Percentiles rank a stretch among this genome's conserved stretches.
Conservation (phyloP, 305 asterid species). For the Fraxinus xanthoxyloides region DNA sequence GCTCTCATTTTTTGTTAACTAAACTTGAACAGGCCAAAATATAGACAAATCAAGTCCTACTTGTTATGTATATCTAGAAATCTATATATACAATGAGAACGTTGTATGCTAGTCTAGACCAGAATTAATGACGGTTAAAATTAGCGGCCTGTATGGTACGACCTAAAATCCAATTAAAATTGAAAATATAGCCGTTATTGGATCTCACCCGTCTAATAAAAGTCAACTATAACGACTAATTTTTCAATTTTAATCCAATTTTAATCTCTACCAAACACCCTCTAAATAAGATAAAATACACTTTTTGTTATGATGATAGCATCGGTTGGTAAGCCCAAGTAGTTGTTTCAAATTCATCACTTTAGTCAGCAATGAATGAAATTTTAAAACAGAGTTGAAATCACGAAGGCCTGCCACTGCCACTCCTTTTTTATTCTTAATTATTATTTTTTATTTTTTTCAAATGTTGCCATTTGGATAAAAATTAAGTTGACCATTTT, state of each 20-base stretch:
- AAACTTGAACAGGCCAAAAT: neutral
- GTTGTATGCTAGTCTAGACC: neutral
- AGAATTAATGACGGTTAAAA: neutral
- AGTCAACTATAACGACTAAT: too few species aligned
- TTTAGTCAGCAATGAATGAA: slow-evolving; percentile 30
- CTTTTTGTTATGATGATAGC: neutral
- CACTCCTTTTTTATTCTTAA: neutral
- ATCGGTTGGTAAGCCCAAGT: slow-evolving; percentile 20
- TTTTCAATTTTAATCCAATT: too few species aligned
- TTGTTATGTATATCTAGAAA: neutral
- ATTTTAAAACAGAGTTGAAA: slow-evolving; percentile 25
- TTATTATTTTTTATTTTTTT: neutral
- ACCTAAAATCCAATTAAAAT: too few species aligned
- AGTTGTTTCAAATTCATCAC: slow-evolving; percentile 20
- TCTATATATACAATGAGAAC: neutral
- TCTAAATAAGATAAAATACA: slow-evolving; percentile 24
- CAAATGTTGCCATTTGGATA: slow-evolving; percentile 28
- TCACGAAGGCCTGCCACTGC: slow-evolving; percentile 45
- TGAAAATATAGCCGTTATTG: too few species aligned
- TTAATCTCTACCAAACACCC: too few species aligned
- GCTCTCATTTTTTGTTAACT: neutral
- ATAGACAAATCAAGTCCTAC: neutral
- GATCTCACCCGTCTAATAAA: too few species aligned
- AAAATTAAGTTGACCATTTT: neutral
- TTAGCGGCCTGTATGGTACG: too few species aligned